Percentiles rank a stretch among this genome's conserved stretches.
These are phyloP conservation scores for Lobosporangium transversale DNA, from an alignment of 192 early-diverging fungal genomes.

Conservation along the genomic window DNA sequence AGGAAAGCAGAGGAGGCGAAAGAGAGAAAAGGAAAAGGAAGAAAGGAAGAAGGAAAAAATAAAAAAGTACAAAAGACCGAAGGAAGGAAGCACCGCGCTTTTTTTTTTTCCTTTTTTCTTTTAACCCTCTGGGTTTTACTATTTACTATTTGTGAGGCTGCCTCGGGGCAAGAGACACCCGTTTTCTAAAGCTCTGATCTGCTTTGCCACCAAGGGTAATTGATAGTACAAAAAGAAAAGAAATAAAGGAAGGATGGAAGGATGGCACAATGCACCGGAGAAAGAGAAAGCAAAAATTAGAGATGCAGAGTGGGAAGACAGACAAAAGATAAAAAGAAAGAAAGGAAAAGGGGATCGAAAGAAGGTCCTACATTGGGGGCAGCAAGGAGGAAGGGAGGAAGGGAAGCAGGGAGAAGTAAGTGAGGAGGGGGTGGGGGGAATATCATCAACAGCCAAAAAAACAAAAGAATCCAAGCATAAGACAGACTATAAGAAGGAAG, in stretches of 20 bases:
- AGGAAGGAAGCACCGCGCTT: not conserved
- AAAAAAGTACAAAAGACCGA: not conserved
- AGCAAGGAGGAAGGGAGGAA: not conserved
- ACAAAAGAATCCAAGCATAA: not conserved
- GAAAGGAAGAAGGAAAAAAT: not conserved
- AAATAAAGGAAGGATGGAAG: not conserved
- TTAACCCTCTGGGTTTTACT: not conserved
- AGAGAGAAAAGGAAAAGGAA: not conserved
- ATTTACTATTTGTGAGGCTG: slow-evolving; percentile 1
- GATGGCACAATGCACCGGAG: not conserved
- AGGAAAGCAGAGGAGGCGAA: not conserved
- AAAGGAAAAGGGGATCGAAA: not conserved
- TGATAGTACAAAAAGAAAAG: too few species aligned
- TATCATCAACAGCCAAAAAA: not conserved
- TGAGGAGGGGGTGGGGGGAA: not conserved
- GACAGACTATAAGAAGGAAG: not conserved
- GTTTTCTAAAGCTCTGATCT: too few species aligned
- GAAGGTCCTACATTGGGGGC: not conserved
- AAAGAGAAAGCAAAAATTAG: not conserved
- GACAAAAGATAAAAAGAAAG: not conserved
- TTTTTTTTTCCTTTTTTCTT: not conserved
- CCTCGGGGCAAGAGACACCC: too few species aligned
- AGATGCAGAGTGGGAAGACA: not conserved
- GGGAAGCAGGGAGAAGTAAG: not conserved
- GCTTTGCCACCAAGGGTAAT: too few species aligned